Evolutionary conservation across 73 alveolate species (phyloP).

Genomic region (Tetrahymena elliotti): DNA sequence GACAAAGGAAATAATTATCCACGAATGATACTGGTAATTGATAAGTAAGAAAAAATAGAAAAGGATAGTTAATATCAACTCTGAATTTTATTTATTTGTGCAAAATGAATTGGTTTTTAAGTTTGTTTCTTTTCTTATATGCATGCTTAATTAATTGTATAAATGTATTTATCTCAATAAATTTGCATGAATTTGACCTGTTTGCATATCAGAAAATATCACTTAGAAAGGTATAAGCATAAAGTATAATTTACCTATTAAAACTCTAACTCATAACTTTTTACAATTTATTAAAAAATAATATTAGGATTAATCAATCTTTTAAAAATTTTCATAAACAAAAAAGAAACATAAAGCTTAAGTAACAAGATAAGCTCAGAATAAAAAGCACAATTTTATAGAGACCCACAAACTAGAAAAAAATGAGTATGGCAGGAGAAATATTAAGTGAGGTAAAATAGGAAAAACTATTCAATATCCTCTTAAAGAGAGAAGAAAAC

Average conservation of each 20-base stretch:
- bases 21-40: not conserved
- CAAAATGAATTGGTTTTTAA: not conserved
- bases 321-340: not conserved
- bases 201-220: not conserved
- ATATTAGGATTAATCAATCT: not conserved
- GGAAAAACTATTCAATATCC: constrained; percentile 17
- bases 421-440: not conserved
- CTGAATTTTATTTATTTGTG: not conserved
- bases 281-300: not conserved
- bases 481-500: constrained; percentile 63
- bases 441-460: constrained; percentile 1
- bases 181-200: not conserved
- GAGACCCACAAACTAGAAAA: not conserved
- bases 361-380: not conserved
- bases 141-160: too few relatives aligned
- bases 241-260: not conserved
- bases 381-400: not conserved
- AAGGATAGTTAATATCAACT: not conserved
- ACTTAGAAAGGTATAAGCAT: not conserved
- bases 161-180: not conserved
- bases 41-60: not conserved
- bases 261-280: not conserved
- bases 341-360: not conserved
- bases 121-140: not conserved
- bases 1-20: not conserved